These are phyloP conservation scores for Alternaria gansuensis DNA, from an alignment of 2,329 filamentous ascomycete genomes.

Conservation along the genomic window DNA sequence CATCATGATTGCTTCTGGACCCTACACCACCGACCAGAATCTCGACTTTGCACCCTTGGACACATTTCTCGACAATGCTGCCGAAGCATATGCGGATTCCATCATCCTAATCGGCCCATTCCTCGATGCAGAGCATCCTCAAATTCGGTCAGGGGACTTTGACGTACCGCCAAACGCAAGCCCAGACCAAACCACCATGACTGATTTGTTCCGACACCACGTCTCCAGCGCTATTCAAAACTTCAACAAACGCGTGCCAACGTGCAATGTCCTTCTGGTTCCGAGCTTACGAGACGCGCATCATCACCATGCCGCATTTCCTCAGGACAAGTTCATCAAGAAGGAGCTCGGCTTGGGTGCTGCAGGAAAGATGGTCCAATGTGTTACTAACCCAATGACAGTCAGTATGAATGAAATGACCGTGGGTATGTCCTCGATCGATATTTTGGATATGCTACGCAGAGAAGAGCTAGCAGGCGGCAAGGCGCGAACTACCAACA, in stretches of 20 bases:
- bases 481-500: slow-evolving; percentile 64
- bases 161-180: slow-evolving; percentile 54
- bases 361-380: slow-evolving; percentile 69
- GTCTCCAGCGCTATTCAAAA: slow-evolving; percentile 77
- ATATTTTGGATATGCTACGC: slow-evolving; percentile 83
- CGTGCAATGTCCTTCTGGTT: slow-evolving; percentile 80
- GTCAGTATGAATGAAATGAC: slow-evolving; percentile 87
- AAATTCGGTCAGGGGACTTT: slow-evolving; percentile 70
- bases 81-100: slow-evolving; percentile 76
- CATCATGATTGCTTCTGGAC: slow-evolving; percentile 81
- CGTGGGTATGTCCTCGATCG: slow-evolving; percentile 82
- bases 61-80: slow-evolving; percentile 79
- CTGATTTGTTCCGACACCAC: slow-evolving; percentile 82
- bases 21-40: slow-evolving; percentile 92
- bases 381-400: slow-evolving; percentile 91
- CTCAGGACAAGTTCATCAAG: slow-evolving; percentile 74
- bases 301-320: slow-evolving; percentile 86
- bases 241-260: slow-evolving; percentile 75
- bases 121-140: slow-evolving; percentile 87
- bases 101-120: slow-evolving; percentile 87
- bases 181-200: slow-evolving; percentile 79
- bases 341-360: slow-evolving; percentile 76
- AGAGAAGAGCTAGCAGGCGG: slow-evolving; percentile 73
- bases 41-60: slow-evolving; percentile 89
- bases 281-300: slow-evolving; percentile 86